Percentiles rank a stretch among this genome's conserved stretches.
phyloP scores from a whole-genome alignment of 2,329 filamentous ascomycete genomes.

The Cercospora sp. region DNA sequence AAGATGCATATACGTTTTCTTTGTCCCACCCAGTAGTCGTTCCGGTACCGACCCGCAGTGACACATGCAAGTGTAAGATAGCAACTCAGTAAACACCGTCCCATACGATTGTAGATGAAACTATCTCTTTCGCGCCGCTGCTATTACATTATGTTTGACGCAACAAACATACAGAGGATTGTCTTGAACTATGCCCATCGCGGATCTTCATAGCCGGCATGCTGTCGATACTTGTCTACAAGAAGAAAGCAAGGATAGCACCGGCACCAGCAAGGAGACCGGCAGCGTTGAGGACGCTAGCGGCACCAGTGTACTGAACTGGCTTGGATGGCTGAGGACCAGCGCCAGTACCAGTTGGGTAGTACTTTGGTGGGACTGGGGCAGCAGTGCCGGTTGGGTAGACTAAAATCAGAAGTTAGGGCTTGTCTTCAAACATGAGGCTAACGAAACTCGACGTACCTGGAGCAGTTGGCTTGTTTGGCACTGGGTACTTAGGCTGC shows the following conservation, averaged over 20 bases:
- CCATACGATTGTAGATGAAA: background rate
- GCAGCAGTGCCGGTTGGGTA: conserved; percentile 20
- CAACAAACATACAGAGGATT: background rate
- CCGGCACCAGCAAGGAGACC: conserved; percentile 29
- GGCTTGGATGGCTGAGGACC: conserved; percentile 3
- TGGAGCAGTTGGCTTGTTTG: conserved; percentile 6
- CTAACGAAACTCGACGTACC: background rate
- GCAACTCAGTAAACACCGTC: background rate
- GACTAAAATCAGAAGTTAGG: background rate
- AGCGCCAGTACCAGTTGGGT: conserved; percentile 6
- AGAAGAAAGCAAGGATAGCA: conserved; percentile 33
- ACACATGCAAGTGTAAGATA: background rate
- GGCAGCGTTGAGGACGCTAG: conserved; percentile 26
- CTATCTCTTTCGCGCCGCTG: background rate
- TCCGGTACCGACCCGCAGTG: background rate
- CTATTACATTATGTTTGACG: background rate
- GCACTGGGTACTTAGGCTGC: background rate
- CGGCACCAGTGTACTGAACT: conserved; percentile 28
- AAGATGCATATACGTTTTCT: conserved; percentile 18
- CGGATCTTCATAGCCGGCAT: background rate
- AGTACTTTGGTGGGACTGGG: conserved; percentile 9
- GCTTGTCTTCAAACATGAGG: background rate
- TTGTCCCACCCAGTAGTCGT: conserved; percentile 2
- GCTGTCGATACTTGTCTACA: conserved; percentile 22
- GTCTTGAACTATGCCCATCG: background rate